These are phyloP conservation scores for Pleurotus tuber-regium DNA, from an alignment of 768 basidiomycete genomes.

Conservation along the genomic window DNA sequence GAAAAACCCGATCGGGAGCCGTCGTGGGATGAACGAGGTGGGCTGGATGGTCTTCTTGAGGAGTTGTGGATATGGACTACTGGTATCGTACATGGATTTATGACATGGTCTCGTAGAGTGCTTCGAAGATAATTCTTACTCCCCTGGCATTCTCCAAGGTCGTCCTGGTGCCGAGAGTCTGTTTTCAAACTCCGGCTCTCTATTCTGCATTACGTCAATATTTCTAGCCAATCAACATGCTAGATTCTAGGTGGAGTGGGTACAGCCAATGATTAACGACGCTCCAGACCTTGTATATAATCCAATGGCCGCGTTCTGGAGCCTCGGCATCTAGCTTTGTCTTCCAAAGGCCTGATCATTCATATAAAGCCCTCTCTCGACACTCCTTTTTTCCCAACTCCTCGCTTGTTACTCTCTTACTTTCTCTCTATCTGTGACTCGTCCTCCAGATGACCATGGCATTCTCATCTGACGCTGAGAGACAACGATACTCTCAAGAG, in stretches of 20 bases:
- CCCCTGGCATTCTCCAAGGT: not conserved
- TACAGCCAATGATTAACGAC: not conserved
- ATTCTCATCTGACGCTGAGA: slow-evolving; percentile 24
- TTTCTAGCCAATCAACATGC: not conserved
- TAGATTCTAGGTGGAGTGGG: slow-evolving; percentile 6
- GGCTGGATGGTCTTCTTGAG: slow-evolving; percentile 63
- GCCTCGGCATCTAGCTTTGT: slow-evolving; percentile 5
- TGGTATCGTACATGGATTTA: slow-evolving; percentile 30
- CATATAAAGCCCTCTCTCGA: slow-evolving; percentile 7
- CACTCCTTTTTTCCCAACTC: not conserved
- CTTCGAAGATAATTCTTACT: slow-evolving; percentile 29
- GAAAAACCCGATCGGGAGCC: slow-evolving; percentile 50
- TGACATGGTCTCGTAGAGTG: slow-evolving; percentile 36
- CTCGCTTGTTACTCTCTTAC: not conserved
- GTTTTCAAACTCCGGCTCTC: slow-evolving; percentile 2
- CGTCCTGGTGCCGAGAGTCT: not conserved
- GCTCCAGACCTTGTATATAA: not conserved
- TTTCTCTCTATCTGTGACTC: not conserved
- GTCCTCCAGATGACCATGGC: slow-evolving; percentile 17
- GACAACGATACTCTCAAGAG: slow-evolving; percentile 42
- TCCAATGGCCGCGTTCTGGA: not conserved
- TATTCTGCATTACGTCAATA: not conserved
- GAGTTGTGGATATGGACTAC: slow-evolving; percentile 58
- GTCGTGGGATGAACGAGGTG: slow-evolving; percentile 62
- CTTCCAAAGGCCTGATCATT: slow-evolving; percentile 1